A percentile compares a stretch with the other conserved stretches of the same genome.
These are phyloP conservation scores for Leucogyrophana mollusca DNA, from an alignment of 768 basidiomycete genomes.

Conservation along the genomic window DNA sequence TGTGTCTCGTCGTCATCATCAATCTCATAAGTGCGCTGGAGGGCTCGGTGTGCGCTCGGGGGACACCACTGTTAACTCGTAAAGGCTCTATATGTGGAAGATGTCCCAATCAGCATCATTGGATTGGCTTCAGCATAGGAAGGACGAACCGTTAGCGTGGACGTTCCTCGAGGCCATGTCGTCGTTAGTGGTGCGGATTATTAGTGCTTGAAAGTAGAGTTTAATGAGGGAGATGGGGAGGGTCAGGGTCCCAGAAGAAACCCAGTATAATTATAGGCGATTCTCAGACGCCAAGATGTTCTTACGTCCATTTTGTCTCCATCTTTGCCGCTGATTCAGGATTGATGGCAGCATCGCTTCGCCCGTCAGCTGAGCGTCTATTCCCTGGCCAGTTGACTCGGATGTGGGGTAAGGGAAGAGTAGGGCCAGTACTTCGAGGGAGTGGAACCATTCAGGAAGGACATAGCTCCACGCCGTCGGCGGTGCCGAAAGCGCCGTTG, in stretches of 20 bases:
- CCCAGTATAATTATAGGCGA: slow-evolving; percentile 3
- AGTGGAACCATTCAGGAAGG: no score
- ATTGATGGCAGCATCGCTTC: no score
- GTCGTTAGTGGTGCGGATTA: neutral
- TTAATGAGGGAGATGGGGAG: neutral
- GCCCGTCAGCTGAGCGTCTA: no score
- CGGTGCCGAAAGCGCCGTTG: no score
- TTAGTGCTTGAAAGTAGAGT: neutral
- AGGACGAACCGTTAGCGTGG: neutral
- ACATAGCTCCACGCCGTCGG: no score
- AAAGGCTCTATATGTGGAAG: slow-evolving; percentile 4
- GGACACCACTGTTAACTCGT: neutral
- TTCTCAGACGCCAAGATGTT: neutral
- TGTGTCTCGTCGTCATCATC: slow-evolving; percentile 11
- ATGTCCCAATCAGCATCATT: no score
- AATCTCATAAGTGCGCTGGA: slow-evolving; percentile 19
- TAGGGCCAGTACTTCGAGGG: no score
- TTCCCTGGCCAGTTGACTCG: no score
- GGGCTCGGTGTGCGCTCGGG: slow-evolving; percentile 15
- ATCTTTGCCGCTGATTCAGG: no score
- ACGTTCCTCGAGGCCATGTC: neutral
- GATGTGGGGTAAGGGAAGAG: no score
- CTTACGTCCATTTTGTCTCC: no score
- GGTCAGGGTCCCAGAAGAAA: neutral
- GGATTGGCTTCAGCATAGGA: no score